Base-by-base conservation (phyloP, 352 stramenopile species). In the Pythium utonaiense region DNA sequence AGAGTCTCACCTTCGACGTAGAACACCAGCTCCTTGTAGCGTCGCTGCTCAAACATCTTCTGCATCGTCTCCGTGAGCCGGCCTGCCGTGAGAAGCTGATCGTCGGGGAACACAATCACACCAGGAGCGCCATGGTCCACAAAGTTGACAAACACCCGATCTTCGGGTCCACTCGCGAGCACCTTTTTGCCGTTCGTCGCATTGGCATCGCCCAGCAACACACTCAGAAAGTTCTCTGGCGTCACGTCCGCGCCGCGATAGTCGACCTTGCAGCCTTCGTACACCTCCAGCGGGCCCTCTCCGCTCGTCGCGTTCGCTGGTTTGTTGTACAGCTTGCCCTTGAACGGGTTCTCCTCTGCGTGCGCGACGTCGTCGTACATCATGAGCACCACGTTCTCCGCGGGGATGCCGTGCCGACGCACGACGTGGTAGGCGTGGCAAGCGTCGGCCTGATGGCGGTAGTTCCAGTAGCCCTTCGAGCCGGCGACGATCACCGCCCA, bases 141-240 rank as follows among this genome's bases (percentile, higher is more conserved):
- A 71, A 97, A 97, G 64, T 96, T 96, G 52, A 98, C 67, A 64
- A 97, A 98, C 25, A 98, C 89, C 42, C 90, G 80, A 62, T 98
- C 92, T 1, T 92, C 61, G 2, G 56, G 40, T 1, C 83, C 91
- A 62, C 85, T 96, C n/a, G 78, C 73, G 4, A 98, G 82, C 47
- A 97, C 90, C 44, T 89, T 91, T 42, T 84, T 83, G 19, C 88
- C 78, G 3, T 65, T 59, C 1, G 71, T 78, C 0, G 74, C 70
- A 1, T 42, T 73, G 1, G 70, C 67, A 57, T 98, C 86, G 44
- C 92, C 92, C 10, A 80, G 69, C 40, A 98, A 66, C 27, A 98
- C 90, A 51, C 83, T 83, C 6, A 96, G 25, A 62, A 97, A 96
- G 28, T 87, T 96, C 30, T 93, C 75, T 7, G 90, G 85, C 2